A percentile compares a stretch with the other conserved stretches of the same genome.
Evolutionary conservation across 2,329 filamentous ascomycete species (phyloP).

Genomic region (Pleoardoris graminearum): DNA sequence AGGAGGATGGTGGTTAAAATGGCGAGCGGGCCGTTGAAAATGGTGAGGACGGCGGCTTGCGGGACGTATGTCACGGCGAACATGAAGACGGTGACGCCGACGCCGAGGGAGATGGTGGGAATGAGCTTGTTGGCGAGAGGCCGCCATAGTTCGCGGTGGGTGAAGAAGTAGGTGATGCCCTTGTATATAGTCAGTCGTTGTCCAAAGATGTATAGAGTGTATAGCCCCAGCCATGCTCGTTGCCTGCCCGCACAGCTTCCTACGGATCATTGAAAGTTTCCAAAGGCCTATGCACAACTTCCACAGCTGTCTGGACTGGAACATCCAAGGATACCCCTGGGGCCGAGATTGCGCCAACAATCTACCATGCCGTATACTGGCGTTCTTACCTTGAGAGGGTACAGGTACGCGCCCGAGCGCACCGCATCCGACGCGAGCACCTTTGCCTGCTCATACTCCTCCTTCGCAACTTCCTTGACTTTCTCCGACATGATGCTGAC

Average conservation of each 20-base stretch:
- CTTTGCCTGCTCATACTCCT: slow-evolving; percentile 72
- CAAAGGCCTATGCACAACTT: too few species aligned
- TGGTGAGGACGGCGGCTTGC: slow-evolving; percentile 78
- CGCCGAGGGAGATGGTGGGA: slow-evolving; percentile 69
- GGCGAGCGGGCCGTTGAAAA: slow-evolving; percentile 82
- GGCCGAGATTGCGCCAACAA: too few species aligned
- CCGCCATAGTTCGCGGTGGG: slow-evolving; percentile 61
- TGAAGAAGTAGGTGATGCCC: slow-evolving; percentile 64
- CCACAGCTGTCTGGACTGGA: too few species aligned
- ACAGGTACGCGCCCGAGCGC: slow-evolving; percentile 78
- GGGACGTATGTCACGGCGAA: slow-evolving; percentile 86
- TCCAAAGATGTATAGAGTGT: background rate
- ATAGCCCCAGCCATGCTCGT: background rate
- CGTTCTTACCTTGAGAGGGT: slow-evolving; percentile 70
- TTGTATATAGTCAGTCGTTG: slow-evolving; percentile 29
- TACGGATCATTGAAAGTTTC: too few species aligned
- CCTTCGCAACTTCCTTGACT: slow-evolving; percentile 61
- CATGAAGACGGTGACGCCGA: slow-evolving; percentile 75
- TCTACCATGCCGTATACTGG: too few species aligned
- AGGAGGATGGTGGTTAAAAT: slow-evolving; percentile 73
- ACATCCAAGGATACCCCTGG: too few species aligned
- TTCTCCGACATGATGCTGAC: slow-evolving; percentile 48
- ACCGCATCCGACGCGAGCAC: slow-evolving; percentile 68
- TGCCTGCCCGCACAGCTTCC: too few species aligned
- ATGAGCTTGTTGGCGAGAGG: slow-evolving; percentile 61